These are phyloP conservation scores for Aspergillus heteromorphus DNA, from an alignment of 495 filamentous ascomycete genomes.

Conservation along the genomic window DNA sequence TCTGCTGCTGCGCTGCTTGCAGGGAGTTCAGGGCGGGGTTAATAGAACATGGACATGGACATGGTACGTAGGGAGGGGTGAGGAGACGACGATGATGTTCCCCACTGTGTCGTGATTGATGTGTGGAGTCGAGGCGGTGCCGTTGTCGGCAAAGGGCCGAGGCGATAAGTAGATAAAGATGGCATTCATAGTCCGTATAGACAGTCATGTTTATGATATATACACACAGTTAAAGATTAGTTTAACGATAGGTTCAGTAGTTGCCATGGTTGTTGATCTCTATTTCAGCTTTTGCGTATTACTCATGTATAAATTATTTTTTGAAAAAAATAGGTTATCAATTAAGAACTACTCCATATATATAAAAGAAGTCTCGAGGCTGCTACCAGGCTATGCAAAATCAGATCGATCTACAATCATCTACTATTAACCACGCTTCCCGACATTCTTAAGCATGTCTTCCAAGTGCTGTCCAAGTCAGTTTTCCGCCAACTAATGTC, in stretches of 20 bases:
- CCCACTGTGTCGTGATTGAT: background rate
- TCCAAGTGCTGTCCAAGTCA: conserved; percentile 35
- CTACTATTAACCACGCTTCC: conserved; percentile 24
- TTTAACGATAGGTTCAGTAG: too few relatives aligned
- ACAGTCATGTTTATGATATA: too few relatives aligned
- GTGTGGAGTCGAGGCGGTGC: too few relatives aligned
- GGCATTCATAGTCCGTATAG: too few relatives aligned
- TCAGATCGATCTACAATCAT: background rate
- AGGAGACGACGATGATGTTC: background rate
- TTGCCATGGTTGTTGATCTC: too few relatives aligned
- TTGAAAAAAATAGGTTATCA: too few relatives aligned
- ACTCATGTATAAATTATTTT: too few relatives aligned
- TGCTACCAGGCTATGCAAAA: background rate
- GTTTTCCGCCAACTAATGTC: conserved; percentile 1
- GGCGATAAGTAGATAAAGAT: too few relatives aligned
- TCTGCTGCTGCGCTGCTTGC: background rate
- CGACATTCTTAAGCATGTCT: conserved; percentile 40
- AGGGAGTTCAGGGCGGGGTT: background rate
- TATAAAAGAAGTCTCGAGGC: background rate
- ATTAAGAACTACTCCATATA: too few relatives aligned
- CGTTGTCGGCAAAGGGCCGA: background rate
- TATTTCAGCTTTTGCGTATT: too few relatives aligned
- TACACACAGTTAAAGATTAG: too few relatives aligned
- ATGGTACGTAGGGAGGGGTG: background rate
- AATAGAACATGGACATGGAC: background rate